Percentiles rank a stretch among this genome's conserved stretches.
phyloP scores from a whole-genome alignment of 2,329 filamentous ascomycete species.

The Dactylella cylindrospora region DNA sequence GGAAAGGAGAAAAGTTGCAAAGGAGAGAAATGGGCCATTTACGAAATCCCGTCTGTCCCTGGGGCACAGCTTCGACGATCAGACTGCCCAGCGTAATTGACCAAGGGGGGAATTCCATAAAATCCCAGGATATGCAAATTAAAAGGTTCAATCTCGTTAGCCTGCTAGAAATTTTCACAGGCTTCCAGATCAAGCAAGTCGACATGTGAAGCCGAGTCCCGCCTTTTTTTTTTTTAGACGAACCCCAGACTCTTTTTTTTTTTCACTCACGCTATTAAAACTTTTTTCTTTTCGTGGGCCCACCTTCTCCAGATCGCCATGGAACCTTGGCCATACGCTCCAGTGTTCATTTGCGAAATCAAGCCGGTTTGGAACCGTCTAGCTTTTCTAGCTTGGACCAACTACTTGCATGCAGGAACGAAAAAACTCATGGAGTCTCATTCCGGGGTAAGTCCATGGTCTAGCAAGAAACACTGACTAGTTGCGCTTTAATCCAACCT shows the following conservation, averaged over 20 bases:
- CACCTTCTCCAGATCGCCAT: conserved; percentile 43
- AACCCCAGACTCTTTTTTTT: conserved; percentile 34
- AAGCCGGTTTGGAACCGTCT: conserved; percentile 27
- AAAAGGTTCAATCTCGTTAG: too few species aligned
- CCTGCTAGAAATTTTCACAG: too few species aligned
- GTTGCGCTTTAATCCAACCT: conserved; percentile 7
- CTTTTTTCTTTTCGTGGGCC: too few species aligned
- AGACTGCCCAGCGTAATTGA: too few species aligned
- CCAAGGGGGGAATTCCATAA: too few species aligned
- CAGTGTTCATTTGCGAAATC: conserved; percentile 27
- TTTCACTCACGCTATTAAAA: too few species aligned
- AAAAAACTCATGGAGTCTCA: conserved; percentile 29
- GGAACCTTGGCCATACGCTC: conserved; percentile 18
- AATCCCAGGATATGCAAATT: too few species aligned
- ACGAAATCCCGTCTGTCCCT: too few species aligned
- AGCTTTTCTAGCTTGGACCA: conserved; percentile 20
- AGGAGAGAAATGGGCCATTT: too few species aligned
- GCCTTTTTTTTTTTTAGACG: conserved; percentile 40
- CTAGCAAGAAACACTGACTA: conserved; percentile 12
- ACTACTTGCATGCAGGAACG: conserved; percentile 40
- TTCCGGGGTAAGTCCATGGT: conserved; percentile 15
- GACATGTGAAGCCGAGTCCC: conserved; percentile 43
- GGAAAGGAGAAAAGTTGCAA: too few species aligned
- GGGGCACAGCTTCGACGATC: too few species aligned
- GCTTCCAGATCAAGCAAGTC: conserved; percentile 31